phyloP scores from a whole-genome alignment of 768 basidiomycete genomes.

The Boletus fagicola region DNA sequence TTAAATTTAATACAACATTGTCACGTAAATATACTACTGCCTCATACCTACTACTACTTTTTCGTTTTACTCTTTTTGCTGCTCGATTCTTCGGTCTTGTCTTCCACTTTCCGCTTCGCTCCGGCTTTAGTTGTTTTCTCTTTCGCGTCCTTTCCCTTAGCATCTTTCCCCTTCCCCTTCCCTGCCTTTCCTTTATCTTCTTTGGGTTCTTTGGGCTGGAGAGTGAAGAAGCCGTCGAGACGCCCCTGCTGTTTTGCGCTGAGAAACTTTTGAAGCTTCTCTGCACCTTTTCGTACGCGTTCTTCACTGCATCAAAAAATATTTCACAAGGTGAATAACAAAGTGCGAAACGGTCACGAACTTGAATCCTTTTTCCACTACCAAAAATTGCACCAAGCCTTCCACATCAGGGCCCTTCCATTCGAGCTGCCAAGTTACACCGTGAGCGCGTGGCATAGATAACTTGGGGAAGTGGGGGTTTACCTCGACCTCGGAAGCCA shows the following conservation, averaged over 20 bases:
- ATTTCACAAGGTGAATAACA: not conserved
- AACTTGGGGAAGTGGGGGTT: conserved; percentile 4
- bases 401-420: conserved; percentile 94
- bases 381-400: conserved; percentile 90
- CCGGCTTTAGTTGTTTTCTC: conserved; percentile 14
- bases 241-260: conserved; percentile 94
- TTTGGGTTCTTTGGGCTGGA: conserved; percentile 58
- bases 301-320: conserved; percentile 68
- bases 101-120: conserved; percentile 32
- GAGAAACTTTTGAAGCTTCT: conserved; percentile 85
- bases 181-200: conserved; percentile 45
- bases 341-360: conserved; percentile 30
- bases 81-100: conserved; percentile 30
- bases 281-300: conserved; percentile 90
- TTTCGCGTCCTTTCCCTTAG: conserved; percentile 45
- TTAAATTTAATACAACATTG: not conserved
- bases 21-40: not conserved
- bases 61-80: conserved; percentile 45
- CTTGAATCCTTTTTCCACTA: conserved; percentile 97
- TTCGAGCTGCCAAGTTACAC: conserved; percentile 59
- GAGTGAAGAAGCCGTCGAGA: conserved; percentile 91
- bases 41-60: conserved; percentile 26
- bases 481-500: conserved; percentile 85
- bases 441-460: not conserved
- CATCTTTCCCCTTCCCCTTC: conserved; percentile 39